Base-by-base conservation (phyloP, 306 rosid species). In the Argentina anserina region DNA sequence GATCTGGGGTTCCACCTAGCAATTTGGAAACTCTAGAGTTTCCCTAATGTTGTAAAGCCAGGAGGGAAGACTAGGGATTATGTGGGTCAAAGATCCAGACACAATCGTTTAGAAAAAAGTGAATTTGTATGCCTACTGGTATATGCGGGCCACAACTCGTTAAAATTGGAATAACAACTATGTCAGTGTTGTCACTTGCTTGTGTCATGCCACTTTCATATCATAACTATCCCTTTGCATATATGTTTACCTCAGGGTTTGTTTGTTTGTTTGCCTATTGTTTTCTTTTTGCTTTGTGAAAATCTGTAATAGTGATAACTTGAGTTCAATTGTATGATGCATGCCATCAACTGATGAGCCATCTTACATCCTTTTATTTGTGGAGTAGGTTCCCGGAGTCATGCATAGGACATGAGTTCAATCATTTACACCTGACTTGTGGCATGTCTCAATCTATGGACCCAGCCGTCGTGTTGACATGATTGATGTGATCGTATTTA, bases 341-440 rank as follows among this genome's bases (percentile, higher is more conserved):
- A 29, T 14, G 29, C 1, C n/a, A 59, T 26, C 1, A 28, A 58
- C 4, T 26, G 31, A 23, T 25, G 33, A 55, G 61, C 33, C 33
- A 55, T 17, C 15, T 60, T 60, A 29, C 65, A 31, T 59, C 66
- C 41, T 31, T 33, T 31, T 39, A 29, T 61, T 61, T 31, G 12
- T 31, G 66, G 25, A 61, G 66, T 23, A 60, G 21, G 21, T 42
- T 33, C 67, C 74, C 67, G 72, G 81, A 43, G 79, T 61, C 67
- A 34, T 77, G 71, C 75, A 73, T 79, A 71, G 23, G 5, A 20
- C 63, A 26, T 13, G 3, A 26, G 66, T 31, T 61, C 13, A 61
- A 33, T 18, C 23, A 33, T 33, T 17, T 15, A 33, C 12, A 20
- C 69, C 67, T 61, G 68, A 78, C 78, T 56, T 40, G 37, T 66